Percentiles rank a stretch among this genome's conserved stretches.
Evolutionary conservation across 805 yeast species (phyloP).

Genomic region (Candida oleophila): DNA sequence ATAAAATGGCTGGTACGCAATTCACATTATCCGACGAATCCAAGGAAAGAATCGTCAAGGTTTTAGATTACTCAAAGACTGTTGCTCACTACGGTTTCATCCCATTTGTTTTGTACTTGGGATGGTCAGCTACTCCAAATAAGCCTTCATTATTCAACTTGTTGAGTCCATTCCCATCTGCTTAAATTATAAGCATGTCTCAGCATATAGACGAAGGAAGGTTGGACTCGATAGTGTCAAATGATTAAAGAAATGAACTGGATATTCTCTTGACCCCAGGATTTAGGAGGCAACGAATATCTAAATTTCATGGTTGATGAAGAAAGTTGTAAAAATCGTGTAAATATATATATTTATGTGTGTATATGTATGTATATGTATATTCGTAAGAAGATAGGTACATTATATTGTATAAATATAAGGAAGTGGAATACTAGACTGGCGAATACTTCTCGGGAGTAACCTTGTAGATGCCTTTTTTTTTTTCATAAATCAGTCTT

Average conservation of each 20-base stretch:
- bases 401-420: background rate
- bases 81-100: conserved; percentile 96
- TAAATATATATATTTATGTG: conserved; percentile 6
- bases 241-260: too few relatives aligned
- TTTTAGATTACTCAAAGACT: conserved; percentile 80
- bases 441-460: too few relatives aligned
- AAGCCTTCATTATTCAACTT: conserved; percentile 79
- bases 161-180: conserved; percentile 79
- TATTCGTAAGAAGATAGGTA: conserved; percentile 6
- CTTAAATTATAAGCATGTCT: too few relatives aligned
- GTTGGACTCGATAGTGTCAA: too few relatives aligned
- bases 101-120: conserved; percentile 90
- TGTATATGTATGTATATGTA: conserved; percentile 11
- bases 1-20: conserved; percentile 14
- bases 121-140: conserved; percentile 65
- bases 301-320: background rate
- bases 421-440: conserved; percentile 4
- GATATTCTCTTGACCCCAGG: too few relatives aligned
- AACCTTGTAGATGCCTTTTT: too few relatives aligned
- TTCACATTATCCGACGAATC: conserved; percentile 45
- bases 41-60: conserved; percentile 83
- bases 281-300: too few relatives aligned
- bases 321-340: background rate
- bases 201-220: too few relatives aligned
- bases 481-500: too few relatives aligned